Base-by-base conservation (phyloP, 2,329 filamentous ascomycete species). In the Hirsutella minnesotensis region DNA sequence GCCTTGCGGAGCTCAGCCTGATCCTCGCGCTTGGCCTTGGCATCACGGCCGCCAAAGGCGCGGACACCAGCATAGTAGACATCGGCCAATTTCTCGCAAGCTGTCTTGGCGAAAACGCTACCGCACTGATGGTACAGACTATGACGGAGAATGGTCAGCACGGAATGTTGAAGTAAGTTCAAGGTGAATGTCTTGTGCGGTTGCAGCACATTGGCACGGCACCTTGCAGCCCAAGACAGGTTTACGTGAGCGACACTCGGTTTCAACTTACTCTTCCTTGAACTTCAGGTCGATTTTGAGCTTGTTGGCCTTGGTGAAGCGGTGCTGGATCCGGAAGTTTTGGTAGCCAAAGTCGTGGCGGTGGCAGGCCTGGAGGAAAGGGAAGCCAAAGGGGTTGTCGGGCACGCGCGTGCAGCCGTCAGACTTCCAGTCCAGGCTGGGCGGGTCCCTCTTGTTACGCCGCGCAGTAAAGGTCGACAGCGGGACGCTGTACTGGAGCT, bases 341-440 rank as follows among this genome's bases (percentile, higher is more conserved):
- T 64, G 58, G 53, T 73, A 73, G 2, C 72, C 72, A 53, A 77
- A 77, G 51, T 77, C 74, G 46, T 78, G 73, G 7, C 74, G 69
- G 45, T 70, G 56, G 59, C 72, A 75, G 12, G 62, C 65, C 0
- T 61, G 63, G 3, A 56, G 20, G 33, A 69, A 72, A 10, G 64
- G 57, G 50, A 67, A 72, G 2, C 62, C 61, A 24, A 64, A 60
- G 1, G 67, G 67, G 47, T 67, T 68, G 40, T 69, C 62, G 1
- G 65, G 65, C 2, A 65, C 63, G 1, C 48, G 51, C 4, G 62
- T 63, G 59, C 67, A 70, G 37, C 61, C 63, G 41, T 70, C 65
- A 1, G 66, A 66, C 4, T 49, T 46, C 66, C 65, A 70, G 54
- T 63, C 53, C 1, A 69, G 52, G 1, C 40, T 56, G 0, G 63